A percentile compares a stretch with the other conserved stretches of the same genome.
Conservation (phyloP, 495 filamentous ascomycete genomes). For the Daldinia bambusicola region DNA sequence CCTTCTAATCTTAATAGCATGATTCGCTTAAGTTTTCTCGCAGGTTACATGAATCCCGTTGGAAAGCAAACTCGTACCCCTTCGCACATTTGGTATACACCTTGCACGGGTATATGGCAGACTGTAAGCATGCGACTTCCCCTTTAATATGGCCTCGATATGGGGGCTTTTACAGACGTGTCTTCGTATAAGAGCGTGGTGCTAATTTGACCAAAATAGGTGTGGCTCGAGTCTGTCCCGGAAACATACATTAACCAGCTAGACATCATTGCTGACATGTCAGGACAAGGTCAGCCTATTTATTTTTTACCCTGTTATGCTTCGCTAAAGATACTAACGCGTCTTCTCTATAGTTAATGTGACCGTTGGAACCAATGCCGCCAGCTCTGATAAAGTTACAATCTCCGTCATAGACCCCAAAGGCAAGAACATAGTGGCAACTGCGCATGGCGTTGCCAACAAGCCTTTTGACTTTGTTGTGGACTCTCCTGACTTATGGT, state of each 20-base stretch:
- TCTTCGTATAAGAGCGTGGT: neutral
- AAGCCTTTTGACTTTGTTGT: conserved; percentile 63
- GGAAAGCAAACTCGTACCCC: conserved; percentile 70
- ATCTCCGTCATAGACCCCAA: conserved; percentile 55
- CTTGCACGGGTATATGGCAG: conserved; percentile 77
- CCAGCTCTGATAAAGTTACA: conserved; percentile 50
- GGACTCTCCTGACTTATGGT: conserved; percentile 64
- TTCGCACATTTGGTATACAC: conserved; percentile 75
- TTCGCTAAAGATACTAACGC: neutral
- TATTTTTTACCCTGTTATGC: neutral
- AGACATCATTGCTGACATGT: conserved; percentile 66
- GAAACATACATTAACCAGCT: conserved; percentile 64
- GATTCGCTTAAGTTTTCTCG: conserved; percentile 6
- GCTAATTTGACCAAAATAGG: conserved; percentile 20
- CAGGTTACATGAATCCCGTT: conserved; percentile 63
- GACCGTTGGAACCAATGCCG: conserved; percentile 55
- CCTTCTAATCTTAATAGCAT: neutral
- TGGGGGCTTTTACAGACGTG: neutral
- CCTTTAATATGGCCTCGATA: neutral
- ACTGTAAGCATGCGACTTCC: conserved; percentile 47
- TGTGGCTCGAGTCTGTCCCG: conserved; percentile 72
- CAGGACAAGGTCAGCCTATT: conserved; percentile 63
- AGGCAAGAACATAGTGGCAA: conserved; percentile 48
- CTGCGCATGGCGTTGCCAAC: conserved; percentile 52
- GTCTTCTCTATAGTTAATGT: conserved; percentile 58